Conservation (phyloP, 805 yeast genomes). For the Candida maesae region DNA sequence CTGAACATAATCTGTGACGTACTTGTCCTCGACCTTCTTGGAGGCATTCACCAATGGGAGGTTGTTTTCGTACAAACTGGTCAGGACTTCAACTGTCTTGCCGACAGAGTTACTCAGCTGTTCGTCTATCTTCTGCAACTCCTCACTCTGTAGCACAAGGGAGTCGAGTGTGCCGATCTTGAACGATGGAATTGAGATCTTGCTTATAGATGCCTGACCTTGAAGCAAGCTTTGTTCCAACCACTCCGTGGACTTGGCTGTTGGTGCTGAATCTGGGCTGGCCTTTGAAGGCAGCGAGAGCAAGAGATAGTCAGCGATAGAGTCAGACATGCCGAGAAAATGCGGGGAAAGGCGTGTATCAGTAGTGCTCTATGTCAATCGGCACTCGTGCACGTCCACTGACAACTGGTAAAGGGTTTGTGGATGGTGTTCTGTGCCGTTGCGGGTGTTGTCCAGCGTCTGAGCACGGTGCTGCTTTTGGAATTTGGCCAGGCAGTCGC, state of each 20-base stretch:
- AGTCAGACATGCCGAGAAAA: conserved; percentile 30
- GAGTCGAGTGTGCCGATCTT: conserved; percentile 95
- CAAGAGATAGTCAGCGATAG: conserved; percentile 44
- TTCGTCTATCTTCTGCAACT: conserved; percentile 74
- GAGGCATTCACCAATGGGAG: conserved; percentile 41
- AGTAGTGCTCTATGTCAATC: too few species aligned
- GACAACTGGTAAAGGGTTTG: not conserved
- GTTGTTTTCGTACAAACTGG: conserved; percentile 42
- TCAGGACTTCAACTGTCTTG: conserved; percentile 75
- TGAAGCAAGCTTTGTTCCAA: conserved; percentile 50
- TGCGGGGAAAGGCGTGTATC: too few species aligned
- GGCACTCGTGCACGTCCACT: too few species aligned
- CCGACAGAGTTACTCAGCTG: conserved; percentile 65
- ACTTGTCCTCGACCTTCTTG: conserved; percentile 48
- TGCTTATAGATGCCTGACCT: conserved; percentile 55
- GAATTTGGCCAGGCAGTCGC: conserved; percentile 2
- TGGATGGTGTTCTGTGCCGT: too few species aligned
- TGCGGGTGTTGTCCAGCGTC: not conserved
- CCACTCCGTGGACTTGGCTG: conserved; percentile 44
- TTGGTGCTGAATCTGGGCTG: conserved; percentile 47
- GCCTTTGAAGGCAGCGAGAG: conserved; percentile 54
- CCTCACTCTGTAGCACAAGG: conserved; percentile 87
- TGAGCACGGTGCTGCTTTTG: conserved; percentile 3
- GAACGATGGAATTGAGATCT: conserved; percentile 71
- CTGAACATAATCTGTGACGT: conserved; percentile 63